phyloP scores from a whole-genome alignment of 345 rosid species.

The Geranium rotundifolium region DNA sequence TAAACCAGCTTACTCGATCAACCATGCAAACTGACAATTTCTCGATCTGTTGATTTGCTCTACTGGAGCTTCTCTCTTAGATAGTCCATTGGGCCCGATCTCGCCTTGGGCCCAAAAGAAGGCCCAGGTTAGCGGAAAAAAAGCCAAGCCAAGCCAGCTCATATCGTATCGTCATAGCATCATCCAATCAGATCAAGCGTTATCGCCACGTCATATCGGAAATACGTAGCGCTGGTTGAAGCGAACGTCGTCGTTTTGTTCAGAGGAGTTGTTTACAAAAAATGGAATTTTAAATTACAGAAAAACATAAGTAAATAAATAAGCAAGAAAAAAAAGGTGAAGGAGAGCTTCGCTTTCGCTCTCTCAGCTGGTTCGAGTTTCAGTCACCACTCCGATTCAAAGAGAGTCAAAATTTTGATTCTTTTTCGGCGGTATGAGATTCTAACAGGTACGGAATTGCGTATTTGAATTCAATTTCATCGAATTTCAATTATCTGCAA shows the following conservation, averaged over 20 bases:
- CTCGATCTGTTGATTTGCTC: too few species aligned
- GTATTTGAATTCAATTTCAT: not conserved
- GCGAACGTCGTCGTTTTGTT: not conserved
- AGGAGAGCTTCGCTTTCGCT: not conserved
- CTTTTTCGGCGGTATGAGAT: not conserved
- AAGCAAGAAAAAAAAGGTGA: too few species aligned
- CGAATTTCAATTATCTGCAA: not conserved
- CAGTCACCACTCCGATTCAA: not conserved
- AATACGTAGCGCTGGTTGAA: not conserved
- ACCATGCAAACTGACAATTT: too few species aligned
- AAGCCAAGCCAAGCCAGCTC: not conserved
- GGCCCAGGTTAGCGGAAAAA: not conserved
- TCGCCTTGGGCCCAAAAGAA: not conserved
- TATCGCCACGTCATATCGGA: not conserved
- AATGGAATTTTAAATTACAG: too few species aligned
- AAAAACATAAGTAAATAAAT: too few species aligned
- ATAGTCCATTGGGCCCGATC: not conserved
- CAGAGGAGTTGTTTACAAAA: not conserved
- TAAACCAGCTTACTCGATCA: too few species aligned
- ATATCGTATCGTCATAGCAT: not conserved
- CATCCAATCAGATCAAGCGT: not conserved
- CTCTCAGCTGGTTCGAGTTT: not conserved
- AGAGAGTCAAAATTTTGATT: not conserved
- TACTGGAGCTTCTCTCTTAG: not conserved
- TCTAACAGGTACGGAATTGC: not conserved